Base-by-base conservation (phyloP, 352 stramenopile species). In the Phytophthora uliginosa region DNA sequence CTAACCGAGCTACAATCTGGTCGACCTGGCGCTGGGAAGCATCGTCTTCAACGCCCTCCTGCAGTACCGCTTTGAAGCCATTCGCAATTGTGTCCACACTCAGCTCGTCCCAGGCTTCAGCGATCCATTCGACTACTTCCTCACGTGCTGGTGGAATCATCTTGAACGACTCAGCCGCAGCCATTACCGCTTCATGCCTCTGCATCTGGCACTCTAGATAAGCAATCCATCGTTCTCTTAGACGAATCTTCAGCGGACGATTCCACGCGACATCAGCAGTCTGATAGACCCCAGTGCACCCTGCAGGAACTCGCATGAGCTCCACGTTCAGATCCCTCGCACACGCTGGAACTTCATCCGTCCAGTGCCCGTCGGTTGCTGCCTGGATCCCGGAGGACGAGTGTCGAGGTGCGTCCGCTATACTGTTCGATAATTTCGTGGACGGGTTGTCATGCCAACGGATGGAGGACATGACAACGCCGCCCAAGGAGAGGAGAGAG, bases 191-290 rank as follows among this genome's bases (percentile, higher is more conserved):
- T 26, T 52, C 54, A 4, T 31, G 26, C 3, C 0, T 31, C 26
- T 31, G 3, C 26, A 55, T 53, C 26, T 52, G 56, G 4, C 15
- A 2, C 24, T 53, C 38, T 9, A 53, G 22, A 15, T 40, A 63
- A 2, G 6, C 18, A 34, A 53, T 63, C 56, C 56, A 63, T 5
- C 22, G 38, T 28, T 63, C 36, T 12, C 36, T 15, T 3, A 40
- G 7, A 26, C 36, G 55, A 12, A 51, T n/a, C 54, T 54, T 65
- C 2, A 65, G 22, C 4, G 34, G 34, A 1, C 61, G 52, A 26
- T 60, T 68, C 51, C 61, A 60, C 3, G 61, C 51, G 1, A 54
- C 36, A 54, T 68, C 50, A 20, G 61, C 50, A 4, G 61, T 51
- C 34, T 68, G 61, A 22, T 36, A 54, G 22, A 68, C 34, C 12